Conservation (phyloP, 331 rosid genomes). For the Malus hybrid region DNA sequence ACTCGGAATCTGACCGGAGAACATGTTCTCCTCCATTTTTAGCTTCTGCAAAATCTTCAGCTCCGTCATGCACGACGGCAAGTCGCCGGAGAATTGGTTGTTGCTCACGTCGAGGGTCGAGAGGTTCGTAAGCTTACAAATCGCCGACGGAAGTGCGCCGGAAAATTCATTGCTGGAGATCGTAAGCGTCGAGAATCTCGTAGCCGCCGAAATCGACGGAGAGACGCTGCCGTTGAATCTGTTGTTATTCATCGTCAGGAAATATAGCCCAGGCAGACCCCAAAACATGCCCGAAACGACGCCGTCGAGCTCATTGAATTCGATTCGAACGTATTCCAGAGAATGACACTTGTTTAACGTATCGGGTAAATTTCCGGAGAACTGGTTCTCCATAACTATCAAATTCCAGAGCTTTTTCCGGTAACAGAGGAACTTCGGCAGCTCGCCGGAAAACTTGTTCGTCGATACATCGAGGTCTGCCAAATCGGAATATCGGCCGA, state of each 20-base stretch:
- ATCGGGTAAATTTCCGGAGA: constrained; percentile 47
- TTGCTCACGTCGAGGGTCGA: constrained; percentile 32
- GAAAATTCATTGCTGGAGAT: constrained; percentile 45
- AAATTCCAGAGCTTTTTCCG: constrained; percentile 34
- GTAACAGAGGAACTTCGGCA: constrained; percentile 52
- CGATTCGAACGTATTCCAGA: constrained; percentile 49
- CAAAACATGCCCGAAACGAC: constrained; percentile 41
- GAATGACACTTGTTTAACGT: constrained; percentile 39
- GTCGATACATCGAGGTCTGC: constrained; percentile 57
- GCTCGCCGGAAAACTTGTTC: constrained; percentile 46
- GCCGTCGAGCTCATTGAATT: constrained; percentile 49
- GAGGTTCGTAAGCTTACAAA: constrained; percentile 44
- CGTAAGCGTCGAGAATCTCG: constrained; percentile 14
- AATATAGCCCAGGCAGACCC: constrained; percentile 35
- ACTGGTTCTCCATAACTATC: constrained; percentile 35
- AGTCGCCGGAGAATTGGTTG: constrained; percentile 45
- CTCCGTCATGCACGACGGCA: constrained; percentile 52
- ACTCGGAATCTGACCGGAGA: constrained; percentile 47
- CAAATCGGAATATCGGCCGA: constrained; percentile 45
- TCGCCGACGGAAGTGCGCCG: constrained; percentile 31
- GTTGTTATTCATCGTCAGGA: constrained; percentile 37
- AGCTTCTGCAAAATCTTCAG: constrained; percentile 52
- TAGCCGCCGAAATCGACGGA: constrained; percentile 25
- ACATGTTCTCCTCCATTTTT: constrained; percentile 52
- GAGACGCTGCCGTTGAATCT: constrained; percentile 45